Evolutionary conservation across 805 yeast species (phyloP), one percentile per base, ranked within the genome.

Genomic region (Metschnikowia similis): DNA sequence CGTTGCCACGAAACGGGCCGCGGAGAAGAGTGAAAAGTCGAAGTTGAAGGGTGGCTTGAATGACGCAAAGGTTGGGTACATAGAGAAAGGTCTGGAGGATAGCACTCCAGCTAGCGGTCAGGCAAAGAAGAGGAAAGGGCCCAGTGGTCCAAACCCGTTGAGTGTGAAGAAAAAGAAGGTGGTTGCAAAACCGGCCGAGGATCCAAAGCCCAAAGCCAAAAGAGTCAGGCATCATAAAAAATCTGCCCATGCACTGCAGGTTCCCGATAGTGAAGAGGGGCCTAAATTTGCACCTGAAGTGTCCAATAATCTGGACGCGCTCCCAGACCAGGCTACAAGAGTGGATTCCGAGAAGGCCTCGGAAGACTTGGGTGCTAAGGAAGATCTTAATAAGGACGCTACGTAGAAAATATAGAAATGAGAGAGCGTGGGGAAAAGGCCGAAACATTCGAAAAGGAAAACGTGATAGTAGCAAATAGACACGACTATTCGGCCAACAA

Each of bases 91-190:
- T 48, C 14, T 8, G 31, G 56, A 47, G 2, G 51, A 65, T 11
- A 34, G n/a, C n/a, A 11, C 8, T 6, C 60, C 51, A 2, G 50
- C 43, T 30, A 27, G 37, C 21, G 13, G 26, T 3, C 52, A 48
- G 37, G 54, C 47, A 26, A 75, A 79, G 64, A 84, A 81, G 66
- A 76, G 81, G 53, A 81, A 74, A 58, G 90, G 91, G 3, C 85
- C 89, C 9, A 86, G 83, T 58, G 91, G 79, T 30, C 96, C 97
- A 6, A 92, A 92, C 64, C 97, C 98, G 1, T 71, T 92, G 59
- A 90, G 97, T 70, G 73, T 89, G 47, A 90, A 89, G 71, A 89
- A 85, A 75, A 85, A 83, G 71, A 80, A 79, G 66, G 61, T 47
- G 7, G 84, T 82, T 70, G 79, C 77, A 64, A 60, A 47, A 4